Evolutionary conservation across 1,284 basidiomycete genomes (phyloP).

Genomic region (Entoloma clypeatum): DNA sequence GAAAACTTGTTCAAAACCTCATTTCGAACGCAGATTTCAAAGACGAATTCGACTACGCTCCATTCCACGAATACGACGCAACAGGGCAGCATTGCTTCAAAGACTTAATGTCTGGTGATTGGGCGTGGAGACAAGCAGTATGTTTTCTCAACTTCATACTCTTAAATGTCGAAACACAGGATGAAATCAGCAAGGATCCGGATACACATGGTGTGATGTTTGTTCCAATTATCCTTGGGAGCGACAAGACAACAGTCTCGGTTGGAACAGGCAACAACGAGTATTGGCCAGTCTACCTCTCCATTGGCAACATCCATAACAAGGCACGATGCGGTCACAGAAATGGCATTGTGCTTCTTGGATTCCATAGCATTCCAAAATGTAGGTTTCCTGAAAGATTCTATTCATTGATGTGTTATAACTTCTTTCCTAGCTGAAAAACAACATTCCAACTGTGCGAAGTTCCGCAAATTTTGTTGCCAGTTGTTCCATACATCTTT

Average conservation of each 20-base stretch:
- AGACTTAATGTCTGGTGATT: slow-evolving; percentile 25
- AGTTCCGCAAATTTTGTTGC: slow-evolving; percentile 23
- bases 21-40: slow-evolving; percentile 28
- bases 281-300: slow-evolving; percentile 22
- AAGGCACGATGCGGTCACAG: slow-evolving; percentile 20
- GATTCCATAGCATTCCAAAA: slow-evolving; percentile 28
- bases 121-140: slow-evolving; percentile 27
- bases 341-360: slow-evolving; percentile 20
- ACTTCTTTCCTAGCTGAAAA: too few species aligned
- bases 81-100: slow-evolving; percentile 16
- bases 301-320: slow-evolving; percentile 25
- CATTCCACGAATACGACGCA: slow-evolving; percentile 16
- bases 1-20: slow-evolving; percentile 22
- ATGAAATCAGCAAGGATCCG: slow-evolving; percentile 14
- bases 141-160: slow-evolving; percentile 1
- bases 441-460: too few species aligned
- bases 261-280: slow-evolving; percentile 24
- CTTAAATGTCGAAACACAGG: slow-evolving; percentile 5
- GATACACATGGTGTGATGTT: slow-evolving; percentile 22
- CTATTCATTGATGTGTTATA: too few species aligned
- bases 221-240: slow-evolving; percentile 25
- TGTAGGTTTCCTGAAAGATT: too few species aligned
- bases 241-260: slow-evolving; percentile 31
- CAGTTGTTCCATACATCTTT: slow-evolving; percentile 28
- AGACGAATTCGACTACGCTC: slow-evolving; percentile 25